Conservation (phyloP, 352 stramenopile species). For the Thalassiosira pacifica region DNA sequence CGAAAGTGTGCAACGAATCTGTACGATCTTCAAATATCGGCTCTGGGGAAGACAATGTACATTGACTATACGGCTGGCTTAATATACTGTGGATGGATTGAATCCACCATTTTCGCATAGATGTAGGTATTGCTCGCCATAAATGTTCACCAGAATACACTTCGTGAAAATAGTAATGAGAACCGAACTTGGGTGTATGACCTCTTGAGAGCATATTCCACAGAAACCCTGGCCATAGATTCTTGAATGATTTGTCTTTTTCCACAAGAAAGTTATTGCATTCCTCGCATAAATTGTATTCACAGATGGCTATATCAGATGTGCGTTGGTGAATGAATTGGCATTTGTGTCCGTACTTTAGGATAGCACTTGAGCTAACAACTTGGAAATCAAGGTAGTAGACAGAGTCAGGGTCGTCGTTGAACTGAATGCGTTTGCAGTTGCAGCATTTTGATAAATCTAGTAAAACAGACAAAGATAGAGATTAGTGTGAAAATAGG, state of each 20-base stretch:
- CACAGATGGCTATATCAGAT: background rate
- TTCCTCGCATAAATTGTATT: conserved; percentile 13
- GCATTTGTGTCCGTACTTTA: background rate
- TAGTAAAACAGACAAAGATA: conserved; percentile 2
- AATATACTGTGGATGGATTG: background rate
- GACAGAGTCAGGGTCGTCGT: background rate
- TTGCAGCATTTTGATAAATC: conserved; percentile 17
- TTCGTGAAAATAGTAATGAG: background rate
- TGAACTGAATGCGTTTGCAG: conserved; percentile 2
- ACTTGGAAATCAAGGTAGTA: background rate
- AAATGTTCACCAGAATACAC: conserved; percentile 31
- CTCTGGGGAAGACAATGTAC: background rate
- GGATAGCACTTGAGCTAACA: conserved; percentile 1
- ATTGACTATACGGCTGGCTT: background rate
- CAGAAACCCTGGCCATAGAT: conserved; percentile 6
- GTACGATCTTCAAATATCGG: conserved; percentile 33
- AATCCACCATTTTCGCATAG: conserved; percentile 34
- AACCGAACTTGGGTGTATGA: background rate
- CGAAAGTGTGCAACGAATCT: background rate
- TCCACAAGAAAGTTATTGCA: conserved; percentile 10
- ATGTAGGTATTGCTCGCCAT: conserved; percentile 13
- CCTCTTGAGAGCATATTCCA: background rate
- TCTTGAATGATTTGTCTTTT: background rate
- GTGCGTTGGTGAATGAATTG: background rate
- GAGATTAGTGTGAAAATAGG: conserved; percentile 10